Conservation (phyloP, 306 rosid species). For the Macrotyloma uniflorum region DNA sequence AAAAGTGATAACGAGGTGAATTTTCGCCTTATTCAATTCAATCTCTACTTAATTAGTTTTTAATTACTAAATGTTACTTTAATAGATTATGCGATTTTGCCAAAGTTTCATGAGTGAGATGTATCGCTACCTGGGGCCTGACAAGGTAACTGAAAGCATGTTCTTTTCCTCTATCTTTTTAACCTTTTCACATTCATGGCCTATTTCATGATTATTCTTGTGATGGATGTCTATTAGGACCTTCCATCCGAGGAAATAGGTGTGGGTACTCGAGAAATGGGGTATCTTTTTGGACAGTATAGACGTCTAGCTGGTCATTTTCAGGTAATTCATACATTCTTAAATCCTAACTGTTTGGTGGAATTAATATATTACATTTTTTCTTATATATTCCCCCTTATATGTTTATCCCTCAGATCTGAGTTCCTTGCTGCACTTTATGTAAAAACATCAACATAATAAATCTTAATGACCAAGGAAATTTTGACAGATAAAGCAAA, state of each 20-base stretch:
- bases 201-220: constrained; percentile 26
- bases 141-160: constrained; percentile 73
- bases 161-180: constrained; percentile 1
- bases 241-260: constrained; percentile 99
- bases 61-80: constrained; percentile 43
- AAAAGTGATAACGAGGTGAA: constrained; percentile 94
- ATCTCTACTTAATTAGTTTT: constrained; percentile 16
- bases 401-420: constrained; percentile 16
- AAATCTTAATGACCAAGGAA: constrained; percentile 15
- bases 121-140: constrained; percentile 94
- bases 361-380: not conserved
- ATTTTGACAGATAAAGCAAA: not conserved
- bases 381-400: not conserved
- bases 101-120: constrained; percentile 98
- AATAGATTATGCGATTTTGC: constrained; percentile 95
- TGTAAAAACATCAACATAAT: not conserved
- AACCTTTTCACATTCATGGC: constrained; percentile 18
- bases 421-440: constrained; percentile 9
- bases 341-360: constrained; percentile 27
- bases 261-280: constrained; percentile 99
- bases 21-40: constrained; percentile 25
- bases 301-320: constrained; percentile 93
- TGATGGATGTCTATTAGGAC: constrained; percentile 63
- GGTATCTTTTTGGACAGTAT: constrained; percentile 97
- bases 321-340: constrained; percentile 64